phyloP scores from a whole-genome alignment of 257 asterid species.

The Capsicum pubescens region DNA sequence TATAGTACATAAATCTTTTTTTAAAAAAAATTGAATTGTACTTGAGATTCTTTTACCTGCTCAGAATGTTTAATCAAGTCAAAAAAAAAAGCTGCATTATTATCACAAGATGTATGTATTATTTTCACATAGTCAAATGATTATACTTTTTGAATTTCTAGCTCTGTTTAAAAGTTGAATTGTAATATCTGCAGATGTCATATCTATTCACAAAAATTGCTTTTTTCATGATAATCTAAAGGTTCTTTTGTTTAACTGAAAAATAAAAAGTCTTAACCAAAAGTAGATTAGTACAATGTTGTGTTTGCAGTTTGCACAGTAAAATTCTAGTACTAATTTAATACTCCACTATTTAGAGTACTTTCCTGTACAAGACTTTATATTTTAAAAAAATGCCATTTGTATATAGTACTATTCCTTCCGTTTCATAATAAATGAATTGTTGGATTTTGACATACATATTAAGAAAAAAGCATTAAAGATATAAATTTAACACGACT shows the following conservation, averaged over 20 bases:
- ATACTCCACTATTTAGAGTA: too few species aligned
- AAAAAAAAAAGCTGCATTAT: neutral
- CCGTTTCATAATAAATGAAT: too few species aligned
- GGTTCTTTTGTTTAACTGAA: neutral
- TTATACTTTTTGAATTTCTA: conserved; percentile 2
- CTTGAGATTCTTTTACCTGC: neutral
- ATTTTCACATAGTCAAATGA: neutral
- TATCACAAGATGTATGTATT: neutral
- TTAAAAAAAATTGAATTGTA: neutral
- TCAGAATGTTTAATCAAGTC: neutral
- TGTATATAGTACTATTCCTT: too few species aligned
- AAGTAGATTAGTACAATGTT: neutral
- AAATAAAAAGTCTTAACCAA: neutral
- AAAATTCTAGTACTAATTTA: too few species aligned
- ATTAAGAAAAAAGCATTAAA: too few species aligned
- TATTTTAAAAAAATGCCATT: too few species aligned
- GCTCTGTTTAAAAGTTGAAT: conserved; percentile 16
- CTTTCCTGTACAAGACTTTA: too few species aligned
- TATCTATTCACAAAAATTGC: conserved; percentile 15
- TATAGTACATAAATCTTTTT: too few species aligned
- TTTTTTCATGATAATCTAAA: neutral
- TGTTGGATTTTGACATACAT: too few species aligned
- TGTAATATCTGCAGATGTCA: conserved; percentile 14
- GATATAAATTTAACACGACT: too few species aligned
- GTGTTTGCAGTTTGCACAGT: neutral